phyloP scores from a whole-genome alignment of 116 monocot species.

The Dioscorea cayenensis region DNA sequence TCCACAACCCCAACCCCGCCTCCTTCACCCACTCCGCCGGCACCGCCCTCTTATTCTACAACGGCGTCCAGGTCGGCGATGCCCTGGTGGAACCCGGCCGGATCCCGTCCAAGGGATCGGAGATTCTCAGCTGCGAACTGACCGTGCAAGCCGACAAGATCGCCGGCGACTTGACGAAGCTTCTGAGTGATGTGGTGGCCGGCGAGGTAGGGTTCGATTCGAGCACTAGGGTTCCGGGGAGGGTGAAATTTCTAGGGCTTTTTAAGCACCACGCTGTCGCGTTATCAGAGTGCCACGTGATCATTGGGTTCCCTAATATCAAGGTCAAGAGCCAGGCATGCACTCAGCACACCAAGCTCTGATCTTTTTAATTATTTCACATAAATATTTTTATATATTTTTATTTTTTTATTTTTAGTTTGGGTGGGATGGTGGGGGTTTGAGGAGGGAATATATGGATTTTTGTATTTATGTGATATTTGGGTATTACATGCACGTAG shows the following conservation, averaged over 20 bases:
- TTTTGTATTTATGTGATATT: too few species aligned
- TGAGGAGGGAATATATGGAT: too few species aligned
- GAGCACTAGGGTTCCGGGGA: conserved; percentile 45
- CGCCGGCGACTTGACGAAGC: conserved; percentile 9
- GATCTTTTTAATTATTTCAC: not conserved
- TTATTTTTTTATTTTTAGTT: too few species aligned
- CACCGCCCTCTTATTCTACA: conserved; percentile 44
- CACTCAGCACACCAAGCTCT: conserved; percentile 38
- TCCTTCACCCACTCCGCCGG: conserved; percentile 60
- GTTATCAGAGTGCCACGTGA: conserved; percentile 50
- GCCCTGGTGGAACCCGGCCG: conserved; percentile 55
- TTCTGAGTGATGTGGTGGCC: conserved; percentile 29
- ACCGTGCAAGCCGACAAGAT: conserved; percentile 45
- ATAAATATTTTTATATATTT: too few species aligned
- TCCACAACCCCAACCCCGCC: conserved; percentile 73
- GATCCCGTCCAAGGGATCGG: conserved; percentile 47
- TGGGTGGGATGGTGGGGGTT: too few species aligned
- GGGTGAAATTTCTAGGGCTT: conserved; percentile 45
- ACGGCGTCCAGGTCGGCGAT: conserved; percentile 45
- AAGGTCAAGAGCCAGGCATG: conserved; percentile 45
- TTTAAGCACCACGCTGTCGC: conserved; percentile 51
- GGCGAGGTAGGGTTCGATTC: conserved; percentile 48
- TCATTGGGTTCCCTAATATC: conserved; percentile 42
- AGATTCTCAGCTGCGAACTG: conserved; percentile 17
- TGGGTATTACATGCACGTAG: too few species aligned